phyloP scores from a whole-genome alignment of 1,284 basidiomycete genomes.

The Bjerkandera adusta region DNA sequence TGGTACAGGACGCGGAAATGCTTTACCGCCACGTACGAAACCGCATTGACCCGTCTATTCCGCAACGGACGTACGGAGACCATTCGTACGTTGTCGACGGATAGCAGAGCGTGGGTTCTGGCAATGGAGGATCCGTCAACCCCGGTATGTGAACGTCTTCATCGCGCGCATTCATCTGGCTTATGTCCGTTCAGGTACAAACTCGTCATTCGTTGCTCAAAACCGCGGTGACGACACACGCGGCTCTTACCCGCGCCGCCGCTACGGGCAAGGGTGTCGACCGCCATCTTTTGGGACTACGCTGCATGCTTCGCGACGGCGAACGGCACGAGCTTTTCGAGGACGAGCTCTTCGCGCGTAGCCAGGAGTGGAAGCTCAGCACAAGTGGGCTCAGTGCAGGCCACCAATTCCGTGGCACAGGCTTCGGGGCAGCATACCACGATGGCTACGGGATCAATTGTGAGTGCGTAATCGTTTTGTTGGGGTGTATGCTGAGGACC shows the following conservation, averaged over 20 bases:
- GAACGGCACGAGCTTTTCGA: conserved; percentile 62
- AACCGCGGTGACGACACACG: conserved; percentile 75
- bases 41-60: conserved; percentile 90
- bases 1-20: conserved; percentile 80
- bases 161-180: neutral
- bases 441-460: conserved; percentile 95
- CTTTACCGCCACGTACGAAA: conserved; percentile 94
- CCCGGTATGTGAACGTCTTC: conserved; percentile 38
- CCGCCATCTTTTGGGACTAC: conserved; percentile 88
- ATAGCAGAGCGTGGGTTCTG: conserved; percentile 80
- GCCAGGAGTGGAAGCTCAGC: conserved; percentile 88
- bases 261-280: conserved; percentile 88
- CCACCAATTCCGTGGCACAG: conserved; percentile 87
- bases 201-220: conserved; percentile 56
- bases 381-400: conserved; percentile 92
- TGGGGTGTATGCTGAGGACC: neutral
- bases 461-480: conserved; percentile 40
- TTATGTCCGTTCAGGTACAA: conserved; percentile 32
- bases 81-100: conserved; percentile 76
- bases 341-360: conserved; percentile 77
- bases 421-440: conserved; percentile 79
- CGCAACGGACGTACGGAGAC: conserved; percentile 92
- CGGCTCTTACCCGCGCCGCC: conserved; percentile 74
- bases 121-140: conserved; percentile 62
- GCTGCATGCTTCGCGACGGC: conserved; percentile 53